Conservation (phyloP, 352 stramenopile species). For the Globisporangium spinosum region DNA sequence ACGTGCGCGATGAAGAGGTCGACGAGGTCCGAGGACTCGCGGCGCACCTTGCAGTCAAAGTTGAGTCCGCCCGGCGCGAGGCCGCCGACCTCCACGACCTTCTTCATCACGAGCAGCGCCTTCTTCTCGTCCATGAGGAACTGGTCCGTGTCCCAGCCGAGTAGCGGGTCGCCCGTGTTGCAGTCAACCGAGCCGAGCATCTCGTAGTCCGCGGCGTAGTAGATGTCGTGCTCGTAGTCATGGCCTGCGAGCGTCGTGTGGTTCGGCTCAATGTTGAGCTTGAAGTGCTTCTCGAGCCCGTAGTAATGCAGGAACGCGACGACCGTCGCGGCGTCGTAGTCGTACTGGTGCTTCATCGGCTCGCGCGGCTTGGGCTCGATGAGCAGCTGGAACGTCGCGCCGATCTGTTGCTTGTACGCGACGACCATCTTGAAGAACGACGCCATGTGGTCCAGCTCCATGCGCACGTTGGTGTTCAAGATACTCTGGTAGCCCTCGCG, state of each 20-base stretch:
- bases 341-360: constrained; percentile 88
- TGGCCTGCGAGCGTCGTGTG: constrained; percentile 86
- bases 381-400: constrained; percentile 71
- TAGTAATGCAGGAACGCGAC: constrained; percentile 84
- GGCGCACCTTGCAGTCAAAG: constrained; percentile 84
- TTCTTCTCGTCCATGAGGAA: constrained; percentile 83
- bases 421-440: constrained; percentile 81
- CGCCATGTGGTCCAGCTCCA: constrained; percentile 82
- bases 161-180: constrained; percentile 65
- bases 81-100: constrained; percentile 72
- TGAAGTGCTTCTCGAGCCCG: constrained; percentile 76
- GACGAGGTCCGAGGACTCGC: constrained; percentile 70
- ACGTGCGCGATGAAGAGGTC: constrained; percentile 88
- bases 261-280: constrained; percentile 89
- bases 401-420: constrained; percentile 73
- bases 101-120: constrained; percentile 69
- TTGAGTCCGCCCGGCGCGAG: constrained; percentile 73
- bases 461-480: constrained; percentile 72
- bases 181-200: constrained; percentile 87
- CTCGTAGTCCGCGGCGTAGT: constrained; percentile 57
- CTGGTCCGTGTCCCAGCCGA: constrained; percentile 75
- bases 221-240: constrained; percentile 84
- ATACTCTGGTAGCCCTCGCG: constrained; percentile 79
- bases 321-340: constrained; percentile 83
- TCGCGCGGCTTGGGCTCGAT: constrained; percentile 86